phyloP scores from a whole-genome alignment of 768 basidiomycete species.

The Tulasnella sp. region DNA sequence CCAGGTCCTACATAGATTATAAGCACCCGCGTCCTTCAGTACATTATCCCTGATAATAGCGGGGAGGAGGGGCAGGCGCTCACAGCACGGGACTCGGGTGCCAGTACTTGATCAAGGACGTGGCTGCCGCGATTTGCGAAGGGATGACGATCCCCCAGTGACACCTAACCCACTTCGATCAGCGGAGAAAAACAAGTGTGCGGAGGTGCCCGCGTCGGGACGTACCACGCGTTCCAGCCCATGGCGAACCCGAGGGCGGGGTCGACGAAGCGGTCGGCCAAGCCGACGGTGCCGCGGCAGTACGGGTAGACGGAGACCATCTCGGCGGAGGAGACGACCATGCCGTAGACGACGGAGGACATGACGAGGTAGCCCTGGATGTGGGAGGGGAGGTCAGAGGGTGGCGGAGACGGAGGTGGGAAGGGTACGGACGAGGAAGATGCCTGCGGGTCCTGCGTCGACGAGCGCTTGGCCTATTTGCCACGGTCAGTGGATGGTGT shows the following conservation, averaged over 20 bases:
- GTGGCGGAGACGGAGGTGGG: background rate
- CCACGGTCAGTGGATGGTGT: background rate
- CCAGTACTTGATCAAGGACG: slow-evolving; percentile 9
- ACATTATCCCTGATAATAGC: too few relatives aligned
- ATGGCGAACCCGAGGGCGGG: slow-evolving; percentile 9
- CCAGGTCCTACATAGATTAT: background rate
- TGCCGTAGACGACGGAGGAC: background rate
- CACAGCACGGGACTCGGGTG: background rate
- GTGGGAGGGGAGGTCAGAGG: background rate
- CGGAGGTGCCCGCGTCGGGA: background rate
- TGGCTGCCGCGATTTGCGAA: slow-evolving; percentile 7
- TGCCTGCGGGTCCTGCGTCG: background rate
- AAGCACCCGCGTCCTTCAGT: too few relatives aligned
- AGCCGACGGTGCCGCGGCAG: background rate
- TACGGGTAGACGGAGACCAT: slow-evolving; percentile 6
- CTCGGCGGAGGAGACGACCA: background rate
- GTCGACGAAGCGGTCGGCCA: slow-evolving; percentile 8
- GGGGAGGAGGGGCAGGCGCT: background rate
- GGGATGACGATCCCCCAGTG: slow-evolving; percentile 9
- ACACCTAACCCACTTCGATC: background rate
- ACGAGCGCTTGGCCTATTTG: slow-evolving; percentile 1
- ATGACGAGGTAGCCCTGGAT: background rate
- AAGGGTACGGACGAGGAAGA: background rate
- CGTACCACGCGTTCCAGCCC: slow-evolving; percentile 13
- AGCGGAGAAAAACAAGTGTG: background rate